Base-by-base conservation (phyloP, 225 moss, liverwort and hornwort genomes). In the Physcomitrium patens region DNA sequence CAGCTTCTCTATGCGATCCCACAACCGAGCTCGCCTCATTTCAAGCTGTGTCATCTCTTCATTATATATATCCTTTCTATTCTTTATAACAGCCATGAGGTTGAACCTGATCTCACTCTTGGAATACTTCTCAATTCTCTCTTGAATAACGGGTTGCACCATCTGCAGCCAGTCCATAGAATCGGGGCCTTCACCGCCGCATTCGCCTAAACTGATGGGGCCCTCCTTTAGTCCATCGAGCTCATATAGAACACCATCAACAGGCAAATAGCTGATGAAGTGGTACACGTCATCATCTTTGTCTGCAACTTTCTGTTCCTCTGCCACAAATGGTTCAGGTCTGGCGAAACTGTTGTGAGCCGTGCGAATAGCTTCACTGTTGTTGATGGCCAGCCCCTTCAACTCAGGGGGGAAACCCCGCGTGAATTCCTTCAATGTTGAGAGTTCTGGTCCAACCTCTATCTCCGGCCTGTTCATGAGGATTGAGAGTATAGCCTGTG, bases 141-240 rank as follows among this genome's bases (percentile, higher is more conserved):
- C 93, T 69, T 95, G 99, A 56, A 99, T 99, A 63, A 95, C 99
- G 31, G 99, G 99, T 68, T 99, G 95, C 63, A 93, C 99, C 91
- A 94, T 75, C 72, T 91, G 90, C 57, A 99, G 85, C 99, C 99
- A 99, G 16, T 95, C 95, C 81, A 81, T 80, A 31, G 80, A 71
- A 57, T 92, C 89, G 70, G 84, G 73, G 41, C 86, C 90, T 68
- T 83, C 89, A 5, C 70, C 47, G 16, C 91, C 92, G 73, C 86
- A 93, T 45, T 89, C 76, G 10, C 99, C 99, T n/a, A 99, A 65
- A 71, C 90, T 89, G 26, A 99, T 95, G 8, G 99, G 99, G 8
- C 99, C 99, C 63, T 99, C 99, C 86, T 99, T 99, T 2, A 99
- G 80, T 26, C 99, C 99, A 73, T 99, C 99, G 1, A 99, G 89